Evolutionary conservation across 805 yeast genomes (phyloP).

Genomic region (Starmerella sp.): DNA sequence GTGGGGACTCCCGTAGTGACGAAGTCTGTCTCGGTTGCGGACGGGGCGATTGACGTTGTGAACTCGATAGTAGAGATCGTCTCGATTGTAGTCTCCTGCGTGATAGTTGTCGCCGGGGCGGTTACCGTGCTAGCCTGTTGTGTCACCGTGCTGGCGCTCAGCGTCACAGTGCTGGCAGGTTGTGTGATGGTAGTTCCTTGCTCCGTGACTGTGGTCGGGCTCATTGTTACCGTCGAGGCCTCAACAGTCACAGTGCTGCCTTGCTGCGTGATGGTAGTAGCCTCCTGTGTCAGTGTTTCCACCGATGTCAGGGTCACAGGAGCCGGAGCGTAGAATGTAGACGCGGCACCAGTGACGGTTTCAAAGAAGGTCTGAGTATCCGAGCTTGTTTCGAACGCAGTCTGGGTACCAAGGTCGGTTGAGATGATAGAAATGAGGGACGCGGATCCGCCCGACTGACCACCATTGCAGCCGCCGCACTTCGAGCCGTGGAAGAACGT

Average conservation of each 20-base stretch:
- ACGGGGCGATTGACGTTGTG: not conserved
- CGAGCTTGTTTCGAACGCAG: not conserved
- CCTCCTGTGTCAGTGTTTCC: not conserved
- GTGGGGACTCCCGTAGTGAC: not conserved
- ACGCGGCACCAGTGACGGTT: conserved; percentile 9
- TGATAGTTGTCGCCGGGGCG: conserved; percentile 1
- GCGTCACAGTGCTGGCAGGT: conserved; percentile 2
- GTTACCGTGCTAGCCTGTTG: conserved; percentile 5
- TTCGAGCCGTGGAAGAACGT: conserved; percentile 12
- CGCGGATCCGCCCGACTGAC: not conserved
- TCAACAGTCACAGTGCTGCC: not conserved
- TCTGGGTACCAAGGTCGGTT: conserved; percentile 2
- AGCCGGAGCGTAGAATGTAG: conserved; percentile 9
- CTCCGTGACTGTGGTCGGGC: conserved; percentile 1
- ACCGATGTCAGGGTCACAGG: conserved; percentile 1
- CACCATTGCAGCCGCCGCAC: conserved; percentile 5
- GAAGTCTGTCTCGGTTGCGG: conserved; percentile 3
- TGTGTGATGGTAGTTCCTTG: conserved; percentile 1
- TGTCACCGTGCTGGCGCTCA: conserved; percentile 7
- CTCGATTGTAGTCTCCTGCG: not conserved
- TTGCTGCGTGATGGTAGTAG: not conserved
- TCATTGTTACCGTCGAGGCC: not conserved
- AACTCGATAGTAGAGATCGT: not conserved
- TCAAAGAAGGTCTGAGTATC: conserved; percentile 9
- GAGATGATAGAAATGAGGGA: not conserved